Evolutionary conservation across 1,284 basidiomycete genomes (phyloP), one percentile per base, ranked within the genome.

Genomic region (Marasmius oreades): DNA sequence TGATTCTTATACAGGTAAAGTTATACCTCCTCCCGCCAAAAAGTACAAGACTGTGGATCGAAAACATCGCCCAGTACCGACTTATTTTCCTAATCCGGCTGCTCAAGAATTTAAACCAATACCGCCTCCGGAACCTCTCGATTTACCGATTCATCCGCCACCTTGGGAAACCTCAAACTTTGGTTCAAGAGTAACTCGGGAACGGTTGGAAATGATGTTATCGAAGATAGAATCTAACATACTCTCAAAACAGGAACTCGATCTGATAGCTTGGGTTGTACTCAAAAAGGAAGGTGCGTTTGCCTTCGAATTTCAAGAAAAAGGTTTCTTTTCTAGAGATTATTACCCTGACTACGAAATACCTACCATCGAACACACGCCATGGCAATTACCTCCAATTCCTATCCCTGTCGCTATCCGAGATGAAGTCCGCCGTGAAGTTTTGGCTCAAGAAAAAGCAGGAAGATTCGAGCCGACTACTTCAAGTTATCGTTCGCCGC

Each of bases 61-160:
- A 1, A 71, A 70, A 56, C 68, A 71, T 2, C 57, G 64, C 3
- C 70, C 70, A 0, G 69, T 72, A 0, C 65, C 67, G 0, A 69
- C 65, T 1, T 64, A 67, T 69, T 69, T n/a, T 63, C 69, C 69
- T 18, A 61, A 69, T 16, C 61, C 65, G 0, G 51, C 53, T 0
- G 66, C 62, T 1, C 64, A 67, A 31, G 42, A 56, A 6, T 71
- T 69, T 51, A 61, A 61, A 33, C 63, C 64, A 0, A 64, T 70
- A 8, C 51, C 53, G 1, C 33, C 61, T 16, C 60, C 59, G 0
- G 5, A 18, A 1, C 52, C 59, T 0, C 50, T 58, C 3, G 33
- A 55, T 1, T 54, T 72, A 1, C 64, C 68, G 3, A 62, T 64
- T 6, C n/a, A 61, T 31, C 66, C 62, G 6, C 54, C 58, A 18